Evolutionary conservation across 805 yeast genomes (phyloP).

Genomic region (Lachancea sp.): DNA sequence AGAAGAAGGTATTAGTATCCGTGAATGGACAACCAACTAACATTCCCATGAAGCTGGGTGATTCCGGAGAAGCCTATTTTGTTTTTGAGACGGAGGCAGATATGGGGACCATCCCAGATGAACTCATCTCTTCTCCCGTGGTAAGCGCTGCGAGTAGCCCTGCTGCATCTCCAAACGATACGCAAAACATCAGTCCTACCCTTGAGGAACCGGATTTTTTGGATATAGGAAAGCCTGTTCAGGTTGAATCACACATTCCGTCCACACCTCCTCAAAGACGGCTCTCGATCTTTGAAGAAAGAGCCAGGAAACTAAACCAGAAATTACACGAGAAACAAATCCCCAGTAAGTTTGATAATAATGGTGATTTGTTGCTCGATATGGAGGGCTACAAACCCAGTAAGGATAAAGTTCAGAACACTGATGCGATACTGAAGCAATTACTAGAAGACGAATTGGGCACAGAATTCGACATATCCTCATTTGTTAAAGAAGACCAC

Average conservation of each 20-base stretch:
- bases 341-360: constrained; percentile 79
- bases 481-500: constrained; percentile 49
- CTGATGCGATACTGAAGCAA: constrained; percentile 69
- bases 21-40: constrained; percentile 79
- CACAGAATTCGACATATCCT: constrained; percentile 39
- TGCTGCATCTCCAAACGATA: constrained; percentile 25
- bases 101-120: constrained; percentile 57
- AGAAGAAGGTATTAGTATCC: constrained; percentile 83
- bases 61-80: constrained; percentile 96
- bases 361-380: constrained; percentile 86
- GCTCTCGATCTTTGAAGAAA: constrained; percentile 18
- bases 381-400: constrained; percentile 95
- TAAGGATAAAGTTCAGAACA: constrained; percentile 64
- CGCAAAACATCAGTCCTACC: constrained; percentile 6
- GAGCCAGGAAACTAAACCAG: constrained; percentile 44
- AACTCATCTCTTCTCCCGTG: constrained; percentile 82
- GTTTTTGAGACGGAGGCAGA: constrained; percentile 78
- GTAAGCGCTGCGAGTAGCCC: constrained; percentile 65
- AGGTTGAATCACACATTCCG: constrained; percentile 4
- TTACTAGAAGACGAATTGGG: constrained; percentile 74
- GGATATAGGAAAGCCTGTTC: constrained; percentile 19
- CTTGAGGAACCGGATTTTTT: constrained; percentile 33
- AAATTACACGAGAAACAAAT: constrained; percentile 66
- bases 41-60: constrained; percentile 93
- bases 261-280: constrained; percentile 7